A percentile compares a stretch with the other conserved stretches of the same genome.
These are phyloP conservation scores for Murraya paniculata DNA, from an alignment of 345 rosid species.

Conservation along the genomic window DNA sequence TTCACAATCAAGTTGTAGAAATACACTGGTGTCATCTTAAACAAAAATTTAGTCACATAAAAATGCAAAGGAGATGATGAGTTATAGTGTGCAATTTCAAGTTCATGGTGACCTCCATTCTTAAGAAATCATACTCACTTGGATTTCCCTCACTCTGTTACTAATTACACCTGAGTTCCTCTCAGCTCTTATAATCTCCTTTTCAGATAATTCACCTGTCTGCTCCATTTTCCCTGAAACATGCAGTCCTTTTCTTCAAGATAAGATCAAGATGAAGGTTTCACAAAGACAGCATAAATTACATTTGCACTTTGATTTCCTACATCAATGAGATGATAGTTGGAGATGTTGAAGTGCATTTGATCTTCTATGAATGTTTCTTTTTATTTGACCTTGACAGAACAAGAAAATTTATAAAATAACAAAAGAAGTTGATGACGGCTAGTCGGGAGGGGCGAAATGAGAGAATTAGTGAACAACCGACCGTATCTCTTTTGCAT, in stretches of 20 bases:
- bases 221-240: conserved; percentile 62
- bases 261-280: not conserved
- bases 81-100: not conserved
- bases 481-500: conserved; percentile 85
- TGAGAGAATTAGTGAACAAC: conserved; percentile 1
- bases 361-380: not conserved
- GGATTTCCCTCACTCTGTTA: conserved; percentile 80
- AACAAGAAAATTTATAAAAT: not conserved
- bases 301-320: not conserved
- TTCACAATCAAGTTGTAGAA: conserved; percentile 8
- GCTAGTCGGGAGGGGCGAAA: not conserved
- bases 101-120: not conserved
- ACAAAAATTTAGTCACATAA: not conserved
- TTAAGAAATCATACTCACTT: conserved; percentile 42
- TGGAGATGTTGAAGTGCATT: not conserved
- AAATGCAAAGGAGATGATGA: not conserved
- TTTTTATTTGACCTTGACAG: not conserved
- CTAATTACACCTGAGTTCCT: conserved; percentile 90
- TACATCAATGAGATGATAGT: not conserved
- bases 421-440: not conserved
- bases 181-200: conserved; percentile 92
- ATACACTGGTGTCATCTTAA: conserved; percentile 7
- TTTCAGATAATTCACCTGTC: conserved; percentile 74
- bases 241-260: not conserved
- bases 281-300: not conserved